Conservation (phyloP, 495 filamentous ascomycete genomes). For the Polyplosphaeria fusca region DNA sequence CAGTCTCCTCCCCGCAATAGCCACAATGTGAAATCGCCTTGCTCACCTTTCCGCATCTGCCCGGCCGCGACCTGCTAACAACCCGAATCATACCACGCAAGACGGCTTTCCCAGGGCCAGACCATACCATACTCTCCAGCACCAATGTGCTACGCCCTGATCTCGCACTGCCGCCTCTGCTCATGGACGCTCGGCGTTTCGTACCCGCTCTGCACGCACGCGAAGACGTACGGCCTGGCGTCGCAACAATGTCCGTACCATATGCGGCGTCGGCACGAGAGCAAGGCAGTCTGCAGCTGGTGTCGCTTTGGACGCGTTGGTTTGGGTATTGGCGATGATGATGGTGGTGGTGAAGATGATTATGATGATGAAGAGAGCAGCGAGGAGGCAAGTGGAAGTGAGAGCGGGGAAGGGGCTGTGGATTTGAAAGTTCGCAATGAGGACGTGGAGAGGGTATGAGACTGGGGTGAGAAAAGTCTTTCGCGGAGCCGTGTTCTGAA, state of each 20-base stretch:
- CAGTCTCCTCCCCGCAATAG: not conserved
- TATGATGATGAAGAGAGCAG: not conserved
- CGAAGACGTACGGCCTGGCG: not conserved
- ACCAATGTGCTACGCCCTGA: slow-evolving; percentile 8
- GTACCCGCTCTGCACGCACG: slow-evolving; percentile 6
- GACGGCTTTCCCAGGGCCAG: not conserved
- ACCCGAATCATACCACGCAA: too few relatives aligned
- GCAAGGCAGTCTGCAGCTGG: not conserved
- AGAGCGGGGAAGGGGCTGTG: not conserved
- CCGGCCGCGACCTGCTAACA: too few relatives aligned
- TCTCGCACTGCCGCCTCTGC: not conserved
- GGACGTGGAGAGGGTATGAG: too few relatives aligned
- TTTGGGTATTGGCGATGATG: not conserved
- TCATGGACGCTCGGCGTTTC: slow-evolving; percentile 1
- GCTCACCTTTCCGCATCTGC: too few relatives aligned
- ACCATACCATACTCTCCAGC: not conserved
- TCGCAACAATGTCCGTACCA: not conserved
- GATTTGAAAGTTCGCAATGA: too few relatives aligned
- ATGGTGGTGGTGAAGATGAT: not conserved
- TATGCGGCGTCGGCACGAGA: not conserved
- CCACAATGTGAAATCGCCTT: too few relatives aligned
- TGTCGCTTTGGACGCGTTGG: not conserved
- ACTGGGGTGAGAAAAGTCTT: too few relatives aligned
- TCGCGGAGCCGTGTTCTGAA: too few relatives aligned
- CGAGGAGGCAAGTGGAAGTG: not conserved